Percentiles rank a stretch among this genome's conserved stretches.
Conservation (phyloP, 495 filamentous ascomycete genomes). For the Penicillium tannophilum region DNA sequence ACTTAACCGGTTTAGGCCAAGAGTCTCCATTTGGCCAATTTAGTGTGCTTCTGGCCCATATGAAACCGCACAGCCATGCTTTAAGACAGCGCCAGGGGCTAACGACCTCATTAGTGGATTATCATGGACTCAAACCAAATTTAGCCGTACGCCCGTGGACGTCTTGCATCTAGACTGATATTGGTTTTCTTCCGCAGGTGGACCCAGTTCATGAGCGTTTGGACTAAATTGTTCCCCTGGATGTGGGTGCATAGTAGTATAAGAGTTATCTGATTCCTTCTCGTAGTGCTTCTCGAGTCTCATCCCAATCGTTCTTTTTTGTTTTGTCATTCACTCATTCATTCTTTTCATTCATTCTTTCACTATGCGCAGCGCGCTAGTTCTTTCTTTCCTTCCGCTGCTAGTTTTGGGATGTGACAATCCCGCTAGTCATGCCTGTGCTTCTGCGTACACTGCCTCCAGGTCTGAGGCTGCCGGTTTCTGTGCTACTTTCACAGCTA, state of each 20-base stretch:
- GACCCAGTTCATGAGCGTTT: slow-evolving; percentile 4
- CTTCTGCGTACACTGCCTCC: slow-evolving; percentile 33
- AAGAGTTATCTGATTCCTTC: not conserved
- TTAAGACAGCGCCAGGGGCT: not conserved
- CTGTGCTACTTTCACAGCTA: slow-evolving; percentile 35
- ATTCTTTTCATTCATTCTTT: slow-evolving; percentile 24
- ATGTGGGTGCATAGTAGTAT: not conserved
- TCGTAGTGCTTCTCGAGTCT: not conserved
- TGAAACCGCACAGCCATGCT: not conserved
- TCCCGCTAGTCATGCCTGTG: slow-evolving; percentile 31
- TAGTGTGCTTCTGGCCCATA: not conserved
- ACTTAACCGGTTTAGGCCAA: not conserved
- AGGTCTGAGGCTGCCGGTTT: slow-evolving; percentile 28
- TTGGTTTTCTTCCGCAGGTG: not conserved
- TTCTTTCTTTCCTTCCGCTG: slow-evolving; percentile 31
- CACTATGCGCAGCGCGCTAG: slow-evolving; percentile 37
- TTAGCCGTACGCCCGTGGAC: not conserved
- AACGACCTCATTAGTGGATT: not conserved
- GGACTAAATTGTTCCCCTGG: not conserved
- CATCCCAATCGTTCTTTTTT: slow-evolving; percentile 3
- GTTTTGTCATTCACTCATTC: slow-evolving; percentile 2
- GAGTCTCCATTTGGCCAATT: not conserved
- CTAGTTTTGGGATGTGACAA: slow-evolving; percentile 31
- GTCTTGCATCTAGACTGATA: not conserved
- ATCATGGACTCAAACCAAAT: not conserved